Base-by-base conservation (phyloP, 228 moss, liverwort and hornwort genomes). In the Sphagnum magellanicum region DNA sequence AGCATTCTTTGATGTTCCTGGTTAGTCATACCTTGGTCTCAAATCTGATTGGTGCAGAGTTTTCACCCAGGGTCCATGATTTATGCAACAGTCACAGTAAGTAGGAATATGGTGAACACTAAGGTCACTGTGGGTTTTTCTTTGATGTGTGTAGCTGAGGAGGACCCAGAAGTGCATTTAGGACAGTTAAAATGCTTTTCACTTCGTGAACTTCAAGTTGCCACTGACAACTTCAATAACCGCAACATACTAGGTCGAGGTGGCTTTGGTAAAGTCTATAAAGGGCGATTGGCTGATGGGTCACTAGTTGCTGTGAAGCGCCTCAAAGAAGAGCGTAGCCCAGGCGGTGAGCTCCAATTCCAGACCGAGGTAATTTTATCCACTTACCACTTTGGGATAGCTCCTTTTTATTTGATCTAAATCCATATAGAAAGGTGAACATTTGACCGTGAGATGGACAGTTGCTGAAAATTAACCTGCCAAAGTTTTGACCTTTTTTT, bases 1-100 rank as follows among this genome's bases (percentile, higher is more conserved):
- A 60, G 79, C 85, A n/a, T 86, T 86, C 59, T 86, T 79, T 64
- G 85, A 86, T 66, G 85, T 86, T 49, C 85, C 85, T 72, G 85
- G 85, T 86, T 51, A 50, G 53, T 6, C 13, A 4, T 64, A 17
- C 63, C 63, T 64, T 32, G 32, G 32, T 32, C 60, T 7, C 16
- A 14, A 5, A 14, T 60, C 6, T 60, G 60, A 32, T 32, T 2
- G 32, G 32, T 32, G 32, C 32, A 32, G 32, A 32, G 32, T 32
- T 60, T 14, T 60, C 16, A 16, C 60, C 6, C 60, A 14, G 60
- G 16, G 60, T 14, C 60, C 5, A 7, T 60, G 16, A 5, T 14
- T 60, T 14, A 0, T 14, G 14, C 32, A 32, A 32, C 32, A 32
- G 32, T 32, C 32, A 55, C 55, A 12, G 9, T 4, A 55, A 55